Evolutionary conservation across 805 yeast genomes (phyloP), one percentile per base, ranked within the genome.

Genomic region (Phaffomyces opuntiae): DNA sequence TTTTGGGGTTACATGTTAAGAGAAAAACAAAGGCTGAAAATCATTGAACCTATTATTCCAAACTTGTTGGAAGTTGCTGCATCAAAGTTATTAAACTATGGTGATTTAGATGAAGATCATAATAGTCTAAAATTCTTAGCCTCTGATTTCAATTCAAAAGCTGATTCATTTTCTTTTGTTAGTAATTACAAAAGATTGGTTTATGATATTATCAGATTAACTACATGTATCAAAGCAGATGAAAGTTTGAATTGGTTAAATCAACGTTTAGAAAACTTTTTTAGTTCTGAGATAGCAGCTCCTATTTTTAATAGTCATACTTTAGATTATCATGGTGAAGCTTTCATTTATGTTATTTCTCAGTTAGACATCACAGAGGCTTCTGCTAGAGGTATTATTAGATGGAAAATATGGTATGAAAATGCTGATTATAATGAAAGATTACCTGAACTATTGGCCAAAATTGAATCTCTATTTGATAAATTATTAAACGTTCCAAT

Each of bases 361-460:
- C 96, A 89, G 60, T 80, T 93, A 49, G 82, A 81, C 59, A 79
- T 89, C 25, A 87, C 89, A 26, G 98, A 91, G 63, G 83, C 96
- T 33, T 83, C 95, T 53, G 78, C 93, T 32, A 77, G 96, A 49
- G 99, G 98, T 34, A 83, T 95, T 24, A 81, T 93, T 12, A 77
- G 99, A 59, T 95, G 99, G 99, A 80, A 87, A 56, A 80, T 88
- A 16, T 91, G 97, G 96, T 89, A 87, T 56, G 74, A 65, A 33
- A 78, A 80, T 7, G 74, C 70, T 6, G 70, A 67, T 40, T 72
- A 68, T 48, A 72, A 77, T 43, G 81, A 76, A 34, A 67, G 68
- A 35, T 69, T 78, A 13, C 81, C 80, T 42, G 70, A 62, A 19
- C 69, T 78, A 44, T 66, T 80, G 43, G 70, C 69, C 39, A 73